Evolutionary conservation across 192 early-diverging fungal species (phyloP), one percentile per base, ranked within the genome.

Genomic region (Coemansia guatemalensis): DNA sequence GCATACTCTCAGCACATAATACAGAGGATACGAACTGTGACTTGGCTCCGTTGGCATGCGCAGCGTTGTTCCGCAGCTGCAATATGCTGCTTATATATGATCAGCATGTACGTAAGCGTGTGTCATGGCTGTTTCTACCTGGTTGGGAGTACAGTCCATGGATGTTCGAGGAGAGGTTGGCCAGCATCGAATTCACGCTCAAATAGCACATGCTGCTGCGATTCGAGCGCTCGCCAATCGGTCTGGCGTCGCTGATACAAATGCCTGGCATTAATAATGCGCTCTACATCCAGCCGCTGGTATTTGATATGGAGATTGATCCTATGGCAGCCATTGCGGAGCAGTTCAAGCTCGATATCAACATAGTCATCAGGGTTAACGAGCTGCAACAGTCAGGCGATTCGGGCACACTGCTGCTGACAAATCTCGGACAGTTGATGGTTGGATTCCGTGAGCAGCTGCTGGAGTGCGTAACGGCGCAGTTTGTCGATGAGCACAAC

Each of bases 91-190:
- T 89, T 8, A 41, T 81, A 48, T 89, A 86, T 66, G 65, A 75
- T n/a, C 76, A 83, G 61, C 56, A n/a, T n/a, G n/a, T n/a, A n/a
- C n/a, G 87, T 24, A 82, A 85, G 58, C 18, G 80, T 87, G 0
- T 68, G 69, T 11, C 75, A 83, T 32, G 85, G 32, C 48, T 60
- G 48, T 25, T 88, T 47, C 61, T 83, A 63, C 82, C 84, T 18
- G 73, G 82, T 8, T 82, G 74, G 65, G 65, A 83, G 41, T 53
- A 84, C 58, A 88, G 87, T 35, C 81, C 84, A n/a, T 85, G 82
- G 61, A 80, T 93, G 53, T 95, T 89, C 78, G 93, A 95, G 73
- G 89, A 89, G 51, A 88, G 87, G 0, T 87, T 93, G 73, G 86
- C 90, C 53, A 85, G 90, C 49, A 82, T 90, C 4, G 92, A 90